Evolutionary conservation across 305 asterid species (phyloP).

Genomic region (Andrographis paniculata): DNA sequence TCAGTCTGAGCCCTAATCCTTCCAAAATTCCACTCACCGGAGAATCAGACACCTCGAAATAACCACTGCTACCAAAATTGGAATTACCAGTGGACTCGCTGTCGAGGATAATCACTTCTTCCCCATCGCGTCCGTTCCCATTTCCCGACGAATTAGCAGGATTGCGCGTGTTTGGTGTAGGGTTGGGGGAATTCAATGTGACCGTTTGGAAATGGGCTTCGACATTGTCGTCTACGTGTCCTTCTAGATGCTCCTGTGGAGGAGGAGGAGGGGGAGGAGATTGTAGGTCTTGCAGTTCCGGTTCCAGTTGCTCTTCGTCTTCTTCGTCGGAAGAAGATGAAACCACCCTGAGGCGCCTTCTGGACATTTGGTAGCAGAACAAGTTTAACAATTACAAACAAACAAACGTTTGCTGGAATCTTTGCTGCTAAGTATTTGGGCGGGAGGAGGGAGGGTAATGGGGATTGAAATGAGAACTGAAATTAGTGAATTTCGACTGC

Average conservation of each 20-base stretch:
- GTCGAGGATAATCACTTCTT: slow-evolving; percentile 14
- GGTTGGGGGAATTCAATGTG: slow-evolving; percentile 46
- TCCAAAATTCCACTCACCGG: slow-evolving; percentile 40
- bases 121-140: slow-evolving; percentile 25
- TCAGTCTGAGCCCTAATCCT: slow-evolving; percentile 47
- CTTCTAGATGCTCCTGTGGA: slow-evolving; percentile 24
- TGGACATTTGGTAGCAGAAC: no score
- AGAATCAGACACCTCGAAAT: slow-evolving; percentile 26
- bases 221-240: slow-evolving; percentile 26
- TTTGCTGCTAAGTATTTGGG: no score
- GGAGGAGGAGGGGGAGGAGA: slow-evolving; percentile 22
- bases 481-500: no score
- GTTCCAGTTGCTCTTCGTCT: slow-evolving; percentile 8
- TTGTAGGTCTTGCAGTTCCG: background rate
- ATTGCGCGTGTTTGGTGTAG: slow-evolving; percentile 31
- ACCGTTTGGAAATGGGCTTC: slow-evolving; percentile 53
- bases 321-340: slow-evolving; percentile 57
- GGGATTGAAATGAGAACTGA: no score
- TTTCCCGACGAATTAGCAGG: slow-evolving; percentile 14
- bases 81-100: slow-evolving; percentile 11
- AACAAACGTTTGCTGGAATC: no score
- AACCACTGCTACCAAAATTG: slow-evolving; percentile 9
- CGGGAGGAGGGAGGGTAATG: no score
- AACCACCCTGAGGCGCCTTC: slow-evolving; percentile 45
- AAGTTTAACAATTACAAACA: no score